Evolutionary conservation across 2,329 filamentous ascomycete genomes (phyloP), one percentile per base, ranked within the genome.

Genomic region (Fusarium succisae): DNA sequence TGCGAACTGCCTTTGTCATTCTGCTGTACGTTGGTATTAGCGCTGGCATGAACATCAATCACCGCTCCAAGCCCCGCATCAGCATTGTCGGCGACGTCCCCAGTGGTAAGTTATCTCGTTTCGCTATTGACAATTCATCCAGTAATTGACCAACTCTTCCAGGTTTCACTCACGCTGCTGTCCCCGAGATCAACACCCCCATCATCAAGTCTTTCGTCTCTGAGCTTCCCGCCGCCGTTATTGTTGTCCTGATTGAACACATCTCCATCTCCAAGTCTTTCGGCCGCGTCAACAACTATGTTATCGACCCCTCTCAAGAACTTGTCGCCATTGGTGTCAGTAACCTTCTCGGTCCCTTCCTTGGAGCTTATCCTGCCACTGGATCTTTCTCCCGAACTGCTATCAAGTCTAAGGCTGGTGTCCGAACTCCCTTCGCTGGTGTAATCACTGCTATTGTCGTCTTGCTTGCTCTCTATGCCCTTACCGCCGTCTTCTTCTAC

Each of bases 401-500:
- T 57, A 97, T 98, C 86, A 97, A 97, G 83, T 94, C 94, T n/a
- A 97, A 97, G 84, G 94, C 94, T 60, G 94, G 94, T 80, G 94
- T 97, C 4, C 91, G 94, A 47, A 97, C 94, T 9, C 95, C 94
- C 2, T 90, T 97, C 63, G 94, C 93, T 39, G 94, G 94, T 86
- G 89, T 96, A 53, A 94, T 97, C 70, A 97, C 94, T 17, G 94
- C 92, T 2, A 69, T 94, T 26, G 90, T 97, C 17, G 94, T 98
- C 14, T 86, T 98, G 5, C 86, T 97, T 17, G 94, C 95, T 24
- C 91, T 96, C 66, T 97, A 97, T 78, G 94, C 93, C 24, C 86
- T 97, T 32, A 91, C 94, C 0, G 89, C 92, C 0, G 90, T 97
- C 66, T 98, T 98, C 87, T 97, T 90, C 85, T 97, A 96, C 83